Conservation (phyloP, 352 stramenopile genomes). For the Phytophthora agathidicida region DNA sequence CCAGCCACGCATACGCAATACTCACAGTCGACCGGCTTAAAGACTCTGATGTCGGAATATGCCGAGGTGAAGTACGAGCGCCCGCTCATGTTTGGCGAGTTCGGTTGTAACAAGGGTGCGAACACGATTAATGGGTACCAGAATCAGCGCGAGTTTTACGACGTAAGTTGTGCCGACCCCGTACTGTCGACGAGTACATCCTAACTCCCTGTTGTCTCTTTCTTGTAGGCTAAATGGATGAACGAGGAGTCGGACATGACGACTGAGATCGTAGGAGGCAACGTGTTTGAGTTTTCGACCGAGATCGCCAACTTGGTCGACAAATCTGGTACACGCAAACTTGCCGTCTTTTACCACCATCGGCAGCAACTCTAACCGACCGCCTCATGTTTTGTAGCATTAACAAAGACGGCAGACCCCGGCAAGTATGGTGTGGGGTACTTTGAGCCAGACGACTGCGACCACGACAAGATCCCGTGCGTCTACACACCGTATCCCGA, state of each 20-base stretch:
- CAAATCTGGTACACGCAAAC: conserved; percentile 24
- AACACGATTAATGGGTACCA: conserved; percentile 79
- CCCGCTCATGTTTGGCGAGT: conserved; percentile 81
- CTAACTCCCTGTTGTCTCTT: neutral
- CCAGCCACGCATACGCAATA: conserved; percentile 56
- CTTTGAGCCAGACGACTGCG: conserved; percentile 70
- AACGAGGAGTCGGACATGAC: conserved; percentile 75
- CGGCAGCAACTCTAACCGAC: too few relatives aligned
- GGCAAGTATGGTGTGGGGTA: conserved; percentile 81
- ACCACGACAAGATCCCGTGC: conserved; percentile 61
- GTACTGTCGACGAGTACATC: too few relatives aligned
- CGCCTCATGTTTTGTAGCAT: too few relatives aligned
- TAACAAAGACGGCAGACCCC: conserved; percentile 48
- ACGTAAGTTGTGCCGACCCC: conserved; percentile 43
- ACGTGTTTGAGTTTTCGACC: conserved; percentile 81
- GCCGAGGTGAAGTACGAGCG: conserved; percentile 44
- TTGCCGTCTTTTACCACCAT: too few relatives aligned
- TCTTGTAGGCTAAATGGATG: conserved; percentile 68
- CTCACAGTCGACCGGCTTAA: conserved; percentile 56
- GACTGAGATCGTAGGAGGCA: conserved; percentile 64
- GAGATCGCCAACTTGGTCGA: conserved; percentile 61
- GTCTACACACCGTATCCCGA: conserved; percentile 75
- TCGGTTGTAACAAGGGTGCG: conserved; percentile 68
- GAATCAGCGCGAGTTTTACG: conserved; percentile 69
- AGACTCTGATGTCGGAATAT: conserved; percentile 74